Conservation (phyloP, 2,329 filamentous ascomycete species). For the Clathrospora elynae region DNA sequence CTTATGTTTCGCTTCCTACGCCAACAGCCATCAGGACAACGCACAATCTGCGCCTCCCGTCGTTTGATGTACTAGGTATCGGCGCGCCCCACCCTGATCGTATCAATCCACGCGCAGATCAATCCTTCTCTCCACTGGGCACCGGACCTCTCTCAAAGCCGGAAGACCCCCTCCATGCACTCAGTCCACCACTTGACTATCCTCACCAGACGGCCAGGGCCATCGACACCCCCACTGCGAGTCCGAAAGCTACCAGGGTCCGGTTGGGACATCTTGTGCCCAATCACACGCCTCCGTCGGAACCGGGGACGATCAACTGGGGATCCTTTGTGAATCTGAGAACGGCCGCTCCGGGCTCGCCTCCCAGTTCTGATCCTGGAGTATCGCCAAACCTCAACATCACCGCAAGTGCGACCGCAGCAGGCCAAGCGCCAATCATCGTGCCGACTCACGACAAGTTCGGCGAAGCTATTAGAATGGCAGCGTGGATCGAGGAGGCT, state of each 20-base stretch:
- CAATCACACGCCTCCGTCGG: conserved; percentile 54
- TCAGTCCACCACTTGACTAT: conserved; percentile 39
- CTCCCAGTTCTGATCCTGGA: conserved; percentile 47
- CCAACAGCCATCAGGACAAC: conserved; percentile 39
- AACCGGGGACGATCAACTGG: conserved; percentile 51
- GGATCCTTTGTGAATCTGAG: conserved; percentile 44
- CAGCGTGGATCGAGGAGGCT: conserved; percentile 38
- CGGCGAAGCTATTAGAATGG: conserved; percentile 32
- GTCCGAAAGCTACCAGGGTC: conserved; percentile 29
- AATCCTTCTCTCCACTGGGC: conserved; percentile 42
- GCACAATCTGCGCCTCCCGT: conserved; percentile 57
- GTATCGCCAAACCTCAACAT: conserved; percentile 35
- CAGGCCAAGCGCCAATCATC: conserved; percentile 33
- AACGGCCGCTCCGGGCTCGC: conserved; percentile 47
- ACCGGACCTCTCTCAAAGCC: conserved; percentile 48
- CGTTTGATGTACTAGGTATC: conserved; percentile 60
- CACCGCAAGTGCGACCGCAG: conserved; percentile 26
- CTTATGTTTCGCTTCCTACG: conserved; percentile 38
- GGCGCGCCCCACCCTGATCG: conserved; percentile 54
- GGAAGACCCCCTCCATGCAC: conserved; percentile 49
- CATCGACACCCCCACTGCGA: conserved; percentile 20
- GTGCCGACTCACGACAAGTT: conserved; percentile 32
- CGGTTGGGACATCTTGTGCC: conserved; percentile 46
- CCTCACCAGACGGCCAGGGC: conserved; percentile 25
- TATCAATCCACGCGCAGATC: conserved; percentile 31